phyloP scores from a whole-genome alignment of 169 alveolate genomes.

The Condylostoma magnum region DNA sequence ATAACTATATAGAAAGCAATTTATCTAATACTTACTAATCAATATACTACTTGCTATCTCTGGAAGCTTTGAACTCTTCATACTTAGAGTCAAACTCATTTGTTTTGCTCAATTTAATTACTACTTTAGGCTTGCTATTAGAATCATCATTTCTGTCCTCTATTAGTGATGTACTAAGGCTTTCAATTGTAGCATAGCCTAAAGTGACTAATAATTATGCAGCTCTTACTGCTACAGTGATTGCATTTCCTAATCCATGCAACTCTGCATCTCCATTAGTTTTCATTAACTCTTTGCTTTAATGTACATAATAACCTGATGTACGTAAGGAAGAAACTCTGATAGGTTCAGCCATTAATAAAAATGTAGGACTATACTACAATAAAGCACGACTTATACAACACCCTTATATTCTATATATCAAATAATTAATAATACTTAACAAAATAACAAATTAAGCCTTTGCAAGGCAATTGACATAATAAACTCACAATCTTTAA shows the following conservation, averaged over 20 bases:
- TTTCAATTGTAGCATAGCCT: slow-evolving; percentile 1
- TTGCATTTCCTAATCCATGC: slow-evolving; percentile 26
- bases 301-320: background rate
- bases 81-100: background rate
- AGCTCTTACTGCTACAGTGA: background rate
- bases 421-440: too few species aligned
- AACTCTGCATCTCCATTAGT: background rate
- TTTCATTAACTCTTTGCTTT: background rate
- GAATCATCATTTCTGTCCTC: background rate
- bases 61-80: background rate
- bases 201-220: background rate
- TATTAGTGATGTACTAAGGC: background rate
- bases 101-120: background rate
- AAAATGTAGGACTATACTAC: too few species aligned
- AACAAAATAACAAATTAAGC: too few species aligned
- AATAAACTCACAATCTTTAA: too few species aligned
- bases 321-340: too few species aligned
- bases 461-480: too few species aligned
- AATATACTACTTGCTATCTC: too few species aligned
- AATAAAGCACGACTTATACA: too few species aligned
- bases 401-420: too few species aligned
- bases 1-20: too few species aligned
- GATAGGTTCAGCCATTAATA: too few species aligned
- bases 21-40: too few species aligned
- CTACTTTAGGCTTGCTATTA: background rate